phyloP scores from a whole-genome alignment of 352 stramenopile species.

The Phytopythium aichiense region DNA sequence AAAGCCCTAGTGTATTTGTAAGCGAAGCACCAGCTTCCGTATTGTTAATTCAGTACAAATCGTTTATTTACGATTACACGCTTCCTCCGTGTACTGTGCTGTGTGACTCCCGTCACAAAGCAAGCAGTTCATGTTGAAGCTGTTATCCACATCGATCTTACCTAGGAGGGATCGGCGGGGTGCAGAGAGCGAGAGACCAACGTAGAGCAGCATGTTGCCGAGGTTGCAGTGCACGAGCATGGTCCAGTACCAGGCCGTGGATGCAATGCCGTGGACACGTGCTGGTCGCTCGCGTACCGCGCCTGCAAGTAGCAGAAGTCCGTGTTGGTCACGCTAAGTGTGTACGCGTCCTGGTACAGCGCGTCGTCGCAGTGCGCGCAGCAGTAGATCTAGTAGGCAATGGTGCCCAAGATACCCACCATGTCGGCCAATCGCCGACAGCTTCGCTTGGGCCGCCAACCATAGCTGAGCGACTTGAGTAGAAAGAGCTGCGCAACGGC shows the following conservation, averaged over 20 bases:
- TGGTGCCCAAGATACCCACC: constrained; percentile 46
- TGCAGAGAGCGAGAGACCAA: constrained; percentile 51
- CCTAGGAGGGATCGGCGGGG: too few species aligned
- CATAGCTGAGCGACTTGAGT: constrained; percentile 84
- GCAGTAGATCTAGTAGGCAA: constrained; percentile 66
- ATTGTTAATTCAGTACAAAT: too few species aligned
- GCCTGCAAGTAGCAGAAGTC: constrained; percentile 72
- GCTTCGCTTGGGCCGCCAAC: constrained; percentile 60
- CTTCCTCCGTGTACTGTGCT: too few species aligned
- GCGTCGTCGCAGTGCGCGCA: constrained; percentile 49
- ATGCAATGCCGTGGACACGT: too few species aligned
- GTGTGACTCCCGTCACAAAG: too few species aligned
- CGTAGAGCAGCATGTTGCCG: constrained; percentile 76
- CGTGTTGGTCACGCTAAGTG: constrained; percentile 62
- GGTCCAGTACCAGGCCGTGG: constrained; percentile 73
- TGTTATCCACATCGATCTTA: too few species aligned
- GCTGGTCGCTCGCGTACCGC: constrained; percentile 47
- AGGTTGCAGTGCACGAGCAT: constrained; percentile 74
- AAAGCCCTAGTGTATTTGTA: too few species aligned
- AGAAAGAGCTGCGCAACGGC: constrained; percentile 60
- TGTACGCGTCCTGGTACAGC: constrained; percentile 55
- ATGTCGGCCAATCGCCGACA: constrained; percentile 76
- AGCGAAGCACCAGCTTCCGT: too few species aligned
- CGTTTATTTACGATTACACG: too few species aligned
- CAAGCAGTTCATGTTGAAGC: too few species aligned